Percentiles rank a stretch among this genome's conserved stretches.
These are phyloP conservation scores for Gnetum montanum DNA, from an alignment of 75 land plant species.

Conservation along the genomic window DNA sequence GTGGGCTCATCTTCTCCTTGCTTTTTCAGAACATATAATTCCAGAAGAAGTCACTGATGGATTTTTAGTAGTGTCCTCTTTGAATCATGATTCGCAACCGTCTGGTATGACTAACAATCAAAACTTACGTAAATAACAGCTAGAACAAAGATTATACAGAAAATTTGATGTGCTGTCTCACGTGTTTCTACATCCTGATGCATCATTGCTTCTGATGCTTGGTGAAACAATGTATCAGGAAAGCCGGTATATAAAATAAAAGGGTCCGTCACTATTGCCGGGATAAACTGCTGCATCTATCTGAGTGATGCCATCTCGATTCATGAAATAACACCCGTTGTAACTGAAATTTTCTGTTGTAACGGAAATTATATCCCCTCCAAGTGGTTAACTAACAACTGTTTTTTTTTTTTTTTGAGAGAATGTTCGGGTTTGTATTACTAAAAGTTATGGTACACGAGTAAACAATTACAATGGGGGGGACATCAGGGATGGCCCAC, in stretches of 20 bases:
- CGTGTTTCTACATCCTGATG: conserved; percentile 88
- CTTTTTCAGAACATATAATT: conserved; percentile 65
- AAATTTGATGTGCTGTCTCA: conserved; percentile 67
- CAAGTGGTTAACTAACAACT: too few species aligned
- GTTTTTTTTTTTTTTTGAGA: too few species aligned
- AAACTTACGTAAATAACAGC: conserved; percentile 17
- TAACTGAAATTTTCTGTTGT: too few species aligned
- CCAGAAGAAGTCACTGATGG: conserved; percentile 53
- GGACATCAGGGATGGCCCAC: too few species aligned
- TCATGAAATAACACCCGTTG: too few species aligned
- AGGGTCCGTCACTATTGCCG: too few species aligned
- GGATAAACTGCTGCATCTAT: too few species aligned
- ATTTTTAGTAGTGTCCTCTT: conserved; percentile 23
- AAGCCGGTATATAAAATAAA: conserved; percentile 44
- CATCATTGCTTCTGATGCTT: conserved; percentile 74
- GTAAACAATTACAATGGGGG: too few species aligned
- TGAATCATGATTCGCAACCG: conserved; percentile 16
- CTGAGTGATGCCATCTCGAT: too few species aligned
- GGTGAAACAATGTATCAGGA: conserved; percentile 80
- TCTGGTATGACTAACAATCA: conserved; percentile 7
- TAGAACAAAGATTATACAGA: conserved; percentile 54
- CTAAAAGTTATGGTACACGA: too few species aligned
- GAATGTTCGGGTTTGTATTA: too few species aligned
- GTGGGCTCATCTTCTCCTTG: conserved; percentile 38
- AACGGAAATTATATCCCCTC: too few species aligned